Base-by-base conservation (phyloP, 1,284 basidiomycete genomes). In the Cystobasidium slooffiae region DNA sequence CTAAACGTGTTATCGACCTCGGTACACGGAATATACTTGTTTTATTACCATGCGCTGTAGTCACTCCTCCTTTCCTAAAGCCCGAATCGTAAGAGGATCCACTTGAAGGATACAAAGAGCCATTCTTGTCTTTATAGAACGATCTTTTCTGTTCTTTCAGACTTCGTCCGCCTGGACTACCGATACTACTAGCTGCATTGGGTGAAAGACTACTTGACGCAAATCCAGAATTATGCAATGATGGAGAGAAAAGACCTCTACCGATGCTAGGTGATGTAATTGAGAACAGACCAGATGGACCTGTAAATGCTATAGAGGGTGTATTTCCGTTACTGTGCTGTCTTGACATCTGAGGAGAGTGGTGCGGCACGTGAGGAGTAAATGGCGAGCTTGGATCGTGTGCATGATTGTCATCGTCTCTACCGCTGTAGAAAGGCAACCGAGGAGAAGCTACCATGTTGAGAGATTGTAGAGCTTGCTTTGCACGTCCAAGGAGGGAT, bases 121-220 rank as follows among this genome's bases (percentile, higher is more conserved):
- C 53, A 43, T 68, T 53, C 58, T 68, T 68, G 24, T 68, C 66
- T 55, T 68, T 68, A 41, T 68, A 68, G 39, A 68, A 68, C 1
- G 66, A 37, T 44, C 66, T n/a, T 22, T 59, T 68, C 3, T 43
- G 39, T 22, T 14, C 24, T 22, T 37, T 58, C 3, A 58, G 16
- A 37, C 24, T 37, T 18, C 18, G 20, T 62, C 22, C 22, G 6
- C 18, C 39, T 37, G 22, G 20, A 18, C 37, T 31, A 31, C 31
- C 31, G 31, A 31, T 31, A 31, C 37, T 67, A 24, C 47, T 67
- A 39, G 47, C 64, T 18, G 64, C 22, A 10, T 53, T 46, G 14
- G 14, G 10, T 52, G 53, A 20, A 22, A 46, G 66, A 68, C 66
- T 44, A 43, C 39, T 20, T 44, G 53, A 56, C 20, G 51, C 46